Evolutionary conservation across 495 filamentous ascomycete genomes (phyloP), one percentile per base, ranked within the genome.

Genomic region (Penicillium parvum): DNA sequence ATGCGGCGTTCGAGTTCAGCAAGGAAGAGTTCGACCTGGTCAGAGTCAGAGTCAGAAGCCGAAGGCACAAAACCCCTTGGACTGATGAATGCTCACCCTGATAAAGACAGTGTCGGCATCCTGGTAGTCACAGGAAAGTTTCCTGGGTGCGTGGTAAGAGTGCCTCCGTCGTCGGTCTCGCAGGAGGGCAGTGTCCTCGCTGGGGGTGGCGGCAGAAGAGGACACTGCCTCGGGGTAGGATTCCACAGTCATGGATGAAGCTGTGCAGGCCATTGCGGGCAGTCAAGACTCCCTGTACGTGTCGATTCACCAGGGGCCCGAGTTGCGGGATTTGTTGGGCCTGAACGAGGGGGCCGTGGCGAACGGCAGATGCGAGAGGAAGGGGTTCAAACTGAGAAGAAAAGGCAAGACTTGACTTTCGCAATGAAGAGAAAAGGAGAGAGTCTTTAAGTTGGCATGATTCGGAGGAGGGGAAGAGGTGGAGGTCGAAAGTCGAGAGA

Each of bases 11-110:
- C 88, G 32, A 99, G 72, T 57, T 96, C 88, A 17, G 83, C 77
- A 16, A 99, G 76, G 65, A 97, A 95, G 16, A 89, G 74, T 64
- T 97, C 91, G 40, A 95, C 84, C 85, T 90, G 47, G 33, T 30
- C 30, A 43, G 26, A 12, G 43, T 64, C 50, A 60, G 41, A 39
- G 7, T 8, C 23, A 16, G 19, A 11, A 1, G 4, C 3, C 18
- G 12, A 20, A 1, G n/a, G 2, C 41, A 19, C 11, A 16, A 12
- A 28, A 15, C 11, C 11, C 17, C 4, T 18, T 36, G 18, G 26
- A 25, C 5, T 20, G 19, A 17, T 2, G 12, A 30, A 5, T 11
- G 49, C 60, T 50, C 49, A 83, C 80, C 65, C 76, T 77, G 25
- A 90, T 65, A 32, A 86, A 75, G 15, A 88, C 67, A 2, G 77